phyloP scores from a whole-genome alignment of 2,329 filamentous ascomycete genomes.

The Emydomyces testavorans region DNA sequence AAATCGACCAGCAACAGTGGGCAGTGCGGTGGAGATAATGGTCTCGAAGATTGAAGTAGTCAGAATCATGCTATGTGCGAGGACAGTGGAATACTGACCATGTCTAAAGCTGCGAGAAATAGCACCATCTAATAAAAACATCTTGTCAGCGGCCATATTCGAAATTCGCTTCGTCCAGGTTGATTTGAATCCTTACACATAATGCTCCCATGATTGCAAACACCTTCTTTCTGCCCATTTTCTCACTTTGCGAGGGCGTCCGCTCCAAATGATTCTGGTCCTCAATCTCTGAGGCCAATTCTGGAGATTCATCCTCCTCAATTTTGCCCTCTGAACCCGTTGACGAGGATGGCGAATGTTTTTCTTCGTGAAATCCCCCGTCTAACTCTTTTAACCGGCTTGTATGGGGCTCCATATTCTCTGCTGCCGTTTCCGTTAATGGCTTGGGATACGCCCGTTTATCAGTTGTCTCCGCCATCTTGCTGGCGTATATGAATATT shows the following conservation, averaged over 20 bases:
- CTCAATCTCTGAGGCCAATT: neutral
- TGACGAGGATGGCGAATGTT: slow-evolving; percentile 2
- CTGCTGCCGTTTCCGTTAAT: neutral
- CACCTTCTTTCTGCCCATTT: slow-evolving; percentile 14
- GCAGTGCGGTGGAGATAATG: slow-evolving; percentile 28
- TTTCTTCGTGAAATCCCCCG: neutral
- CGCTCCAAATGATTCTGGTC: slow-evolving; percentile 3
- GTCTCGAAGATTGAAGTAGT: slow-evolving; percentile 16
- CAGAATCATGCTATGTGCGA: neutral
- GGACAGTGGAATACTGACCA: slow-evolving; percentile 27
- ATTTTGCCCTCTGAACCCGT: neutral
- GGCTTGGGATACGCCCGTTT: neutral
- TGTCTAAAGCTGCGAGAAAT: slow-evolving; percentile 51
- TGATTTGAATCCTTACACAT: slow-evolving; percentile 14
- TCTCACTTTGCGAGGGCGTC: slow-evolving; percentile 10
- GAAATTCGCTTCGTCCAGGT: neutral
- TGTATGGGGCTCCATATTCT: neutral
- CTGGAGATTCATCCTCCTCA: neutral
- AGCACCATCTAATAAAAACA: slow-evolving; percentile 39
- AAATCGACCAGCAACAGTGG: slow-evolving; percentile 27
- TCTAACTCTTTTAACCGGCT: neutral
- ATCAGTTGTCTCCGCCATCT: neutral
- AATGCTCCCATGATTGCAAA: slow-evolving; percentile 15
- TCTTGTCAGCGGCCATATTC: neutral
- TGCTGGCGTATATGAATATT: neutral